Conservation (phyloP, 208 protist species). For the Trypanosoma conorhini region DNA sequence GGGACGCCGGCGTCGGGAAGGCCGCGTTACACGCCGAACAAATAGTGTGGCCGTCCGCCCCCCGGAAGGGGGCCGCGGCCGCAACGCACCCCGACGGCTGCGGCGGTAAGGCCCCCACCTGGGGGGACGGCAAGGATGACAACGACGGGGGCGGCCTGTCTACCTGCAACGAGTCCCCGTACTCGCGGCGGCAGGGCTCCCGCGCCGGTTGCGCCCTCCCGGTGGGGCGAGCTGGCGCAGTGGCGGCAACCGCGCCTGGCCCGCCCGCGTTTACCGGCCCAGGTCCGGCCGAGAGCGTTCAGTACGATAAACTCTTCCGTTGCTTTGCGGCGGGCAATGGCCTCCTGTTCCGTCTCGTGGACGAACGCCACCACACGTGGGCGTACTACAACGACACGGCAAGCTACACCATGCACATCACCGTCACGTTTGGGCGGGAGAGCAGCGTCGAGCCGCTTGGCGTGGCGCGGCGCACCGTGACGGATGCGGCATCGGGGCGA, state of each 20-base stretch:
- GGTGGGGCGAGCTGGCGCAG: background rate
- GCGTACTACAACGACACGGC: constrained; percentile 82
- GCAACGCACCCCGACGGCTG: background rate
- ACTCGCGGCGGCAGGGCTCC: background rate
- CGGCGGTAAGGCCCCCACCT: too few relatives aligned
- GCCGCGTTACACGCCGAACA: background rate
- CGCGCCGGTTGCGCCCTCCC: background rate
- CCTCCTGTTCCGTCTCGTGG: constrained; percentile 77
- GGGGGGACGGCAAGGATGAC: background rate
- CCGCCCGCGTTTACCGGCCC: constrained; percentile 33
- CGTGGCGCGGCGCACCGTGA: constrained; percentile 31
- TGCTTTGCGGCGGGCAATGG: constrained; percentile 77
- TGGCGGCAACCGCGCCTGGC: constrained; percentile 25
- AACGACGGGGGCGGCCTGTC: background rate
- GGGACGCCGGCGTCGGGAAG: too few relatives aligned
- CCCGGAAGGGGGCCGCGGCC: background rate
- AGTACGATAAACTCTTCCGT: constrained; percentile 45
- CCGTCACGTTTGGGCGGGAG: constrained; percentile 64
- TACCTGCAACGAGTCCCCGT: background rate
- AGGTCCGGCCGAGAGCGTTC: constrained; percentile 42
- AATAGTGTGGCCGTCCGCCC: background rate
- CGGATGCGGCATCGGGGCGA: constrained; percentile 45
- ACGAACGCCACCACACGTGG: constrained; percentile 53
- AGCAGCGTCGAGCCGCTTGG: constrained; percentile 50
- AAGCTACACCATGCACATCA: constrained; percentile 60